Base-by-base conservation (phyloP, 768 basidiomycete species). In the Peribolospora baueri region DNA sequence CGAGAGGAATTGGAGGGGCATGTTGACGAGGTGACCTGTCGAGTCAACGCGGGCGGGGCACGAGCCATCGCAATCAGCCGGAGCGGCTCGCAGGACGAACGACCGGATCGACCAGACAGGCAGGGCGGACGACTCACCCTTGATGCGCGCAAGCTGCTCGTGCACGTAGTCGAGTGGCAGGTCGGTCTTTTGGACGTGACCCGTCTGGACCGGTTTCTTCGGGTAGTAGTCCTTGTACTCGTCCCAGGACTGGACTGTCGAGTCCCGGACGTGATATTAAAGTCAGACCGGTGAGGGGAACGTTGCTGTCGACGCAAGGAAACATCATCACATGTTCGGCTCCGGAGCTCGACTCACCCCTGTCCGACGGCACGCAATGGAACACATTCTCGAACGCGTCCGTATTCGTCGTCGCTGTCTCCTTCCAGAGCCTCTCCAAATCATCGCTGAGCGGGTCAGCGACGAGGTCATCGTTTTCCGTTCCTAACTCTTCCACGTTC, bases 1-100 rank as follows among this genome's bases (percentile, higher is more conserved):
- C 48, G n/a, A 36, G 37, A 64, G 59, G 56, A 63, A 63, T 11
- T 56, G 25, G 14, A 56, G 42, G n/a, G 63, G 63, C 55, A 58
- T 57, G 0, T 58, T 11, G 14, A 63, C 62, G 48, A 64, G 52
- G 54, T 55, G 57, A 5, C 63, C 63, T 25, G 25, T 25, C 25
- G 25, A 25, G 25, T 25, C 25, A 25, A 25, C 25, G 25, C 1
- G 25, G 25, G 25, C 25, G 25, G 25, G 25, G 25, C 25, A 25
- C 25, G 25, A 25, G 25, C 25, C 25, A 1, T 25, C 25, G 25
- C 25, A 25, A 25, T 25, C 25, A 25, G 25, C 25, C 25, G 25
- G 25, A 1, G 25, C 25, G 25, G 25, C 25, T 25, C 1, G 25
- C 25, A 25, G 25, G 25, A 25, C 25, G 25, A 1, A 25, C 25